Evolutionary conservation across 2,329 filamentous ascomycete genomes (phyloP).

Genomic region (Fusarium xyrophilum): DNA sequence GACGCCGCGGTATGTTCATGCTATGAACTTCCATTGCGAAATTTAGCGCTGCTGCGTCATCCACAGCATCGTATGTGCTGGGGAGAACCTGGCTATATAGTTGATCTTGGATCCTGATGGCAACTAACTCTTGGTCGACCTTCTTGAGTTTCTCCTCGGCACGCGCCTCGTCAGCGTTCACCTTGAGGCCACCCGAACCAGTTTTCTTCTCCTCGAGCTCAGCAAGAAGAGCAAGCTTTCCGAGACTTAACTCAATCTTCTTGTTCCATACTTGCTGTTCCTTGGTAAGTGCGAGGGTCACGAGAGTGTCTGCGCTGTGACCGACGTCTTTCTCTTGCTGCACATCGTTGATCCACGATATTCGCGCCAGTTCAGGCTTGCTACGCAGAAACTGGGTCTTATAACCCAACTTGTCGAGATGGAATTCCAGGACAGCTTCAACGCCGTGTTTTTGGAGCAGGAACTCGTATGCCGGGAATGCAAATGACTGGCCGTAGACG

Average conservation of each 20-base stretch:
- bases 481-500: conserved; percentile 70
- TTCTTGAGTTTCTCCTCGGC: conserved; percentile 56
- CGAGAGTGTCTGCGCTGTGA: conserved; percentile 74
- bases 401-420: conserved; percentile 70
- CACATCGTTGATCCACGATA: conserved; percentile 96
- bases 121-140: conserved; percentile 68
- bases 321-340: conserved; percentile 76
- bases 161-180: conserved; percentile 45
- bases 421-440: conserved; percentile 73
- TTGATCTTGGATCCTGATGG: conserved; percentile 80
- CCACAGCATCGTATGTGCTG: conserved; percentile 74
- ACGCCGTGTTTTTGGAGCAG: conserved; percentile 73
- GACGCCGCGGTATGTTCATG: conserved; percentile 60
- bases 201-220: conserved; percentile 52
- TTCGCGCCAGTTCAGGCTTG: conserved; percentile 73
- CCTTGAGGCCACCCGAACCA: conserved; percentile 49
- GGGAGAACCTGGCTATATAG: conserved; percentile 75
- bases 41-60: conserved; percentile 78
- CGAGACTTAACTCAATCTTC: conserved; percentile 88
- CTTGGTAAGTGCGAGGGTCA: conserved; percentile 70
- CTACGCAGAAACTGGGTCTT: conserved; percentile 81
- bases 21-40: conserved; percentile 75
- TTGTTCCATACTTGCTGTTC: conserved; percentile 90
- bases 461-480: conserved; percentile 80
- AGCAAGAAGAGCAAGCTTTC: conserved; percentile 80